These are phyloP conservation scores for Mycosarcoma maydis DNA, from an alignment of 1,284 basidiomycete genomes.

Conservation along the genomic window DNA sequence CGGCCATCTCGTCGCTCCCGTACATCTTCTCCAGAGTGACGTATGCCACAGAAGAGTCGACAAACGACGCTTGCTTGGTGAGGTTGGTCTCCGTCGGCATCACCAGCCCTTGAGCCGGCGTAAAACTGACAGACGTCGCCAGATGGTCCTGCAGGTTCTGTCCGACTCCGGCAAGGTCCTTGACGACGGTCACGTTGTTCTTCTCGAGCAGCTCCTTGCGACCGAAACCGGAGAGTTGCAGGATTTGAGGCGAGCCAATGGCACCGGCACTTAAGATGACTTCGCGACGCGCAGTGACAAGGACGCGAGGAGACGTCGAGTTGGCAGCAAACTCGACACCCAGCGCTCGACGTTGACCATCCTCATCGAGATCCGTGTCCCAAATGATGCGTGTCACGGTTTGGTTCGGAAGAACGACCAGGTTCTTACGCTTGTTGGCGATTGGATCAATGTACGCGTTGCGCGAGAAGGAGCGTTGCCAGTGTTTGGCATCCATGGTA, in stretches of 20 bases:
- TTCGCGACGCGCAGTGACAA: slow-evolving; percentile 56
- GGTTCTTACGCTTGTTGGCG: slow-evolving; percentile 44
- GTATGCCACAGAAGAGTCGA: slow-evolving; percentile 59
- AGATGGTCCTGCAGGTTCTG: slow-evolving; percentile 72
- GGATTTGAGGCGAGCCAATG: slow-evolving; percentile 70
- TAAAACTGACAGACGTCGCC: slow-evolving; percentile 37
- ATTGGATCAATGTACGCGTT: slow-evolving; percentile 58
- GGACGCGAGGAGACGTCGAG: slow-evolving; percentile 21
- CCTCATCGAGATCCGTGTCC: slow-evolving; percentile 18
- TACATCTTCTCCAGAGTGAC: slow-evolving; percentile 50
- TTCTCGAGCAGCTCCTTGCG: slow-evolving; percentile 67
- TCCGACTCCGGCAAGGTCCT: slow-evolving; percentile 71
- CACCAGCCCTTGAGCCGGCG: slow-evolving; percentile 29
- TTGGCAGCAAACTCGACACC: slow-evolving; percentile 52
- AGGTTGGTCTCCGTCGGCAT: slow-evolving; percentile 30
- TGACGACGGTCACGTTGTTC: slow-evolving; percentile 68
- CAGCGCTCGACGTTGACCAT: slow-evolving; percentile 41
- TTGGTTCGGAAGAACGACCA: slow-evolving; percentile 58
- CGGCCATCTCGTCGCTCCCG: slow-evolving; percentile 34
- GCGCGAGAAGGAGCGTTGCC: slow-evolving; percentile 54
- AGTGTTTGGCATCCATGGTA: slow-evolving; percentile 50
- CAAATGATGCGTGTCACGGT: slow-evolving; percentile 52
- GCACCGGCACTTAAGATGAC: slow-evolving; percentile 62
- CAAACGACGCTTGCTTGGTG: slow-evolving; percentile 46
- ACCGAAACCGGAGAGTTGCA: slow-evolving; percentile 72